Evolutionary conservation across 768 basidiomycete species (phyloP).

Genomic region (Amylocystis lapponica): DNA sequence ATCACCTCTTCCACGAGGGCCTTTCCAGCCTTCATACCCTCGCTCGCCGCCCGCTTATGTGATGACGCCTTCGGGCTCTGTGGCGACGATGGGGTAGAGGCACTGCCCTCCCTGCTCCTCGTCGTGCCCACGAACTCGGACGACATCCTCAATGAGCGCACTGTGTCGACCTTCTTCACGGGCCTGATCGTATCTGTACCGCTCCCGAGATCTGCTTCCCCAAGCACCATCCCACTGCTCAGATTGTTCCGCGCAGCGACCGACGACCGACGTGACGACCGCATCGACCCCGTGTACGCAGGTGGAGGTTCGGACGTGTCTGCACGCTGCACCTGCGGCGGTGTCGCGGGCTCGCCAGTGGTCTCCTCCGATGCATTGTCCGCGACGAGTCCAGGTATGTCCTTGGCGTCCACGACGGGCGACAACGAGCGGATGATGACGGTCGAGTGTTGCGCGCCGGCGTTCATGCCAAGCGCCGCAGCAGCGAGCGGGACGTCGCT

Average conservation of each 20-base stretch:
- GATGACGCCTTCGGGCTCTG: conserved; percentile 29
- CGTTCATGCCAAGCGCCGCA: conserved; percentile 30
- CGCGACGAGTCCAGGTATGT: conserved; percentile 34
- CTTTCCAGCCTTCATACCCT: conserved; percentile 57
- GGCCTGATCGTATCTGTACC: conserved; percentile 90
- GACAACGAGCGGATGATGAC: conserved; percentile 51
- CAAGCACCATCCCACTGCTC: conserved; percentile 68
- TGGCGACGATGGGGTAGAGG: conserved; percentile 44
- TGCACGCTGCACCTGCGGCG: conserved; percentile 22
- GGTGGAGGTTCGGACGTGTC: conserved; percentile 57
- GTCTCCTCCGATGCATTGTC: conserved; percentile 38
- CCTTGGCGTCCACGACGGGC: conserved; percentile 35
- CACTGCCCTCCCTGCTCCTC: conserved; percentile 46
- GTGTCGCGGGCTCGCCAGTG: conserved; percentile 32
- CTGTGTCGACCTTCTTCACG: conserved; percentile 85
- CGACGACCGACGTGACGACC: conserved; percentile 61
- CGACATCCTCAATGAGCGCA: conserved; percentile 69
- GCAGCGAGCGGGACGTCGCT: conserved; percentile 37
- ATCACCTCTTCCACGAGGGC: conserved; percentile 80
- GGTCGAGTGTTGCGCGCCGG: conserved; percentile 61
- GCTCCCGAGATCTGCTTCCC: conserved; percentile 78
- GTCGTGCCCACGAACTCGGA: conserved; percentile 77
- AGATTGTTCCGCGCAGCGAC: conserved; percentile 69
- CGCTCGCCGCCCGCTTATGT: conserved; percentile 48
- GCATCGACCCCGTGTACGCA: conserved; percentile 66